Percentiles rank a stretch among this genome's conserved stretches.
These are phyloP conservation scores for Aspergillus pseudonomiae DNA, from an alignment of 2,329 filamentous ascomycete genomes.

Conservation along the genomic window DNA sequence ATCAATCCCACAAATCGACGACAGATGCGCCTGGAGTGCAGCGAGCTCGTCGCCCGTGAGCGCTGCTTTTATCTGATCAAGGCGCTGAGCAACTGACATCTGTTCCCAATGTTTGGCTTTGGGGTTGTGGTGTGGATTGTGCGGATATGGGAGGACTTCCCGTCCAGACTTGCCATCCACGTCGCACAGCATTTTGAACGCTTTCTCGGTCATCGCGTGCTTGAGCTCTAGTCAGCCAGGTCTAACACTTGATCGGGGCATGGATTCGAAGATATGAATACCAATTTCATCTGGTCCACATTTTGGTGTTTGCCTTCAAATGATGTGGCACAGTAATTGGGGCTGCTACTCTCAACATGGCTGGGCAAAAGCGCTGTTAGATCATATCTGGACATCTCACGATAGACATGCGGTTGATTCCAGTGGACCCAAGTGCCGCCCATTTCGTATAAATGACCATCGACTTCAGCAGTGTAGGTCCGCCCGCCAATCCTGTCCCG, in stretches of 20 bases:
- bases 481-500: slow-evolving; percentile 47
- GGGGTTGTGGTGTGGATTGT: background rate
- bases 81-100: background rate
- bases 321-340: too few species aligned
- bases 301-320: too few species aligned
- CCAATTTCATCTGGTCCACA: too few species aligned
- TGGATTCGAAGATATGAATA: too few species aligned
- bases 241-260: too few species aligned
- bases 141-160: background rate
- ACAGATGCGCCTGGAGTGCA: background rate
- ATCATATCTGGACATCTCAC: slow-evolving; percentile 31
- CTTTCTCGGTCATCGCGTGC: background rate
- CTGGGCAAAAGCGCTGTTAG: slow-evolving; percentile 6
- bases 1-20: slow-evolving; percentile 9
- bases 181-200: background rate
- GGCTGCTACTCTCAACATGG: too few species aligned
- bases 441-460: slow-evolving; percentile 43
- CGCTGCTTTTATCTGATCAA: background rate
- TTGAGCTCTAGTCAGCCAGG: too few species aligned
- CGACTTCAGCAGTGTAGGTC: slow-evolving; percentile 40
- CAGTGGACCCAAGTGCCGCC: slow-evolving; percentile 48
- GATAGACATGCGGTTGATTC: slow-evolving; percentile 31
- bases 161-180: background rate
- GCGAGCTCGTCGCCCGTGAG: background rate
- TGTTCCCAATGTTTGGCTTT: background rate